Conservation (phyloP, 176 grass and related monocot species). For the Pharus latifolius region DNA sequence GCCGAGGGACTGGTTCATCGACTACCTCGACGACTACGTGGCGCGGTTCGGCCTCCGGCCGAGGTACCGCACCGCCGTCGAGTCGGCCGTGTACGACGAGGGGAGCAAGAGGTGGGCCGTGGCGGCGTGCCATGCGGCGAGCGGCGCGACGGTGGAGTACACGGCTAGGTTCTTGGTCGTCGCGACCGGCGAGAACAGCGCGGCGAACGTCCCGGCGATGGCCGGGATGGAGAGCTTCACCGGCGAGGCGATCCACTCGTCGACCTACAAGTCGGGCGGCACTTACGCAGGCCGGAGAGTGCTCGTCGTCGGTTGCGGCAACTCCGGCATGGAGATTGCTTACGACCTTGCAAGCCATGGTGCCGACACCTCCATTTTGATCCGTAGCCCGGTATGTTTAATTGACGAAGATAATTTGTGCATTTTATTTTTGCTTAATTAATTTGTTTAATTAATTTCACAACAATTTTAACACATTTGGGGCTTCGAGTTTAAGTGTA, state of each 20-base stretch:
- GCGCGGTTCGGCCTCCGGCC: not conserved
- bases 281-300: slow-evolving; percentile 2
- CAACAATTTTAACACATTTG: too few species aligned
- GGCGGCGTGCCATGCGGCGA: not conserved
- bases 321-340: slow-evolving; percentile 51
- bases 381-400: slow-evolving; percentile 17
- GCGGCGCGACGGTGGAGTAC: not conserved
- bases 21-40: slow-evolving; percentile 2
- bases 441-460: not conserved
- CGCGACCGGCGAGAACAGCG: slow-evolving; percentile 33
- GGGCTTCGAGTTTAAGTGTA: too few species aligned
- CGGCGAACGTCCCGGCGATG: not conserved
- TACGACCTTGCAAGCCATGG: slow-evolving; percentile 30
- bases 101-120: not conserved
- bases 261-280: slow-evolving; percentile 7
- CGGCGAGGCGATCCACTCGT: slow-evolving; percentile 24
- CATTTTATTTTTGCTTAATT: not conserved
- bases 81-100: slow-evolving; percentile 4
- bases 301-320: slow-evolving; percentile 34
- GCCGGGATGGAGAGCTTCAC: not conserved
- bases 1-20: slow-evolving; percentile 5
- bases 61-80: not conserved
- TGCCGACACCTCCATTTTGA: slow-evolving; percentile 15
- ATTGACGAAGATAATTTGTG: not conserved
- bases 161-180: slow-evolving; percentile 22